phyloP scores from a whole-genome alignment of 805 yeast species.

The Millerago galiae region DNA sequence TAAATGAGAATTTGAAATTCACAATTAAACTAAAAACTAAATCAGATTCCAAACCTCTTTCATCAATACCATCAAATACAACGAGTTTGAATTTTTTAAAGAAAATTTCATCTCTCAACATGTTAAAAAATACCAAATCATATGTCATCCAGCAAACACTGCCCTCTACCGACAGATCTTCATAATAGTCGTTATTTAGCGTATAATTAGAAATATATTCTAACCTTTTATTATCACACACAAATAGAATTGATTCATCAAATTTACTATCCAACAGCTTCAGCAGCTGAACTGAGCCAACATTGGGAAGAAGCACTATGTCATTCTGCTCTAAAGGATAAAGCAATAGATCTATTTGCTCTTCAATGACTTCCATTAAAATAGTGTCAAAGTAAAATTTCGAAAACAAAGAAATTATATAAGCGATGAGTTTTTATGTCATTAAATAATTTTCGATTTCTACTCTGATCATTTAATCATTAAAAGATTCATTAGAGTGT shows the following conservation, averaged over 20 bases:
- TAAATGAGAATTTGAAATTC: background rate
- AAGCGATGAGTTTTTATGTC: background rate
- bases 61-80: slow-evolving; percentile 3
- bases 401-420: background rate
- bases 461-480: background rate
- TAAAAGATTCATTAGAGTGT: no score
- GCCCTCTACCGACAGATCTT: background rate
- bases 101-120: background rate
- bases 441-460: background rate
- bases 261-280: slow-evolving; percentile 1
- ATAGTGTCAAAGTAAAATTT: background rate
- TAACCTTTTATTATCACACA: slow-evolving; percentile 1
- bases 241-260: slow-evolving; percentile 1
- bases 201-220: slow-evolving; percentile 1
- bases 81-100: background rate
- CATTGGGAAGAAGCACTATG: slow-evolving; percentile 1
- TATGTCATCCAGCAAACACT: slow-evolving; percentile 2
- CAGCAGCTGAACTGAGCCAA: slow-evolving; percentile 2
- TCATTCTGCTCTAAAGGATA: slow-evolving; percentile 3
- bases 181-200: background rate
- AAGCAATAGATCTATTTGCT: background rate
- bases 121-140: slow-evolving; percentile 2
- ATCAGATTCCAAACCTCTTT: slow-evolving; percentile 1
- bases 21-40: slow-evolving; percentile 1
- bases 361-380: slow-evolving; percentile 2